Conservation (phyloP, 495 filamentous ascomycete genomes). For the Daldinia childiae region DNA sequence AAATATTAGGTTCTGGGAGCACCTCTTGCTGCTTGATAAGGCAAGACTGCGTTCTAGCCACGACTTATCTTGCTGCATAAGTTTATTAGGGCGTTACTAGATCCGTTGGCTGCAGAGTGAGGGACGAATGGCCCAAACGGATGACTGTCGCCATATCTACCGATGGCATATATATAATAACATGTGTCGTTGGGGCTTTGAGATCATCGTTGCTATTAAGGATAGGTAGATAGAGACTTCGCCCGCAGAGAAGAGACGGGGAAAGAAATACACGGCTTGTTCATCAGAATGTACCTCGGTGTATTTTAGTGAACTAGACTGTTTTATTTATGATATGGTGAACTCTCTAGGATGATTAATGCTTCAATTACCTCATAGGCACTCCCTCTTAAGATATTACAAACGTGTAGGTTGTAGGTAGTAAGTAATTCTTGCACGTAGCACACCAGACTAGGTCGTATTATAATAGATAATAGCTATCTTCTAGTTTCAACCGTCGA, state of each 20-base stretch:
- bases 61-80: background rate
- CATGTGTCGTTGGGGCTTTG: background rate
- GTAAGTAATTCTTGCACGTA: too few species aligned
- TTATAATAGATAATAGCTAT: too few species aligned
- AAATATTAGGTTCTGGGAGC: conserved; percentile 26
- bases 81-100: background rate
- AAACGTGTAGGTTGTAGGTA: too few species aligned
- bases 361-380: background rate
- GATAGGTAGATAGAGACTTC: background rate
- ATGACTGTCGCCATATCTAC: conserved; percentile 37
- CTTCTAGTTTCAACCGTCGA: background rate
- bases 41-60: background rate
- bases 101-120: conserved; percentile 35
- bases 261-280: background rate
- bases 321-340: background rate
- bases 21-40: background rate
- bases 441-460: too few species aligned
- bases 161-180: background rate
- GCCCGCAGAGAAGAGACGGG: background rate
- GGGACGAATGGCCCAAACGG: conserved; percentile 43
- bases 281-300: background rate
- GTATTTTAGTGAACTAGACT: background rate
- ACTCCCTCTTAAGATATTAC: too few species aligned
- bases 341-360: background rate
- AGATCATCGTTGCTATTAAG: background rate